Evolutionary conservation across 2,329 filamentous ascomycete species (phyloP).

Genomic region (Bipolaris oryzae): DNA sequence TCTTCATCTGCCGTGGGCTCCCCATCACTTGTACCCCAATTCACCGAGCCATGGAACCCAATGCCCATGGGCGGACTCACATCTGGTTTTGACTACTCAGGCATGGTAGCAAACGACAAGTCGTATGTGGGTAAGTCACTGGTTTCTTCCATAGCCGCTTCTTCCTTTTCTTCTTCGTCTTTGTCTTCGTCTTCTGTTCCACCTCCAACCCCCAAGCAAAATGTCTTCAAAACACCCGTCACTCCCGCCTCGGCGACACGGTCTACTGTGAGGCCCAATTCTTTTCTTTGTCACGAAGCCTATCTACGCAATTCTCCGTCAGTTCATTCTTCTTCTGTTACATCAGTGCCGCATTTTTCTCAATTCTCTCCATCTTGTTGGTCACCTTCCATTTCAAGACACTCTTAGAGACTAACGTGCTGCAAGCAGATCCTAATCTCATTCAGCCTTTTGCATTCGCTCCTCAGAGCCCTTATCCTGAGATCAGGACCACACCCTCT

Average conservation of each 20-base stretch:
- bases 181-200: slow-evolving; percentile 30
- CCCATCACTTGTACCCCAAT: slow-evolving; percentile 64
- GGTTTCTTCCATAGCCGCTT: slow-evolving; percentile 43
- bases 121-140: slow-evolving; percentile 58
- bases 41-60: slow-evolving; percentile 65
- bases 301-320: slow-evolving; percentile 22
- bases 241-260: slow-evolving; percentile 51
- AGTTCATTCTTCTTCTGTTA: slow-evolving; percentile 8
- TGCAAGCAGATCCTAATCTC: slow-evolving; percentile 60
- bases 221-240: slow-evolving; percentile 42
- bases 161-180: slow-evolving; percentile 25
- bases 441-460: slow-evolving; percentile 59
- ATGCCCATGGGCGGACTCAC: slow-evolving; percentile 65
- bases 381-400: slow-evolving; percentile 35
- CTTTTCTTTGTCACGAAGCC: slow-evolving; percentile 38
- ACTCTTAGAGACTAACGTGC: slow-evolving; percentile 20
- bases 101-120: slow-evolving; percentile 55
- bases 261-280: slow-evolving; percentile 28
- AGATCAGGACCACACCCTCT: slow-evolving; percentile 49
- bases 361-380: slow-evolving; percentile 46
- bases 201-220: slow-evolving; percentile 19
- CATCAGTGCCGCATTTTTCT: slow-evolving; percentile 9
- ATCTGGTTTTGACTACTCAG: slow-evolving; percentile 62
- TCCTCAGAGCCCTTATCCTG: slow-evolving; percentile 51
- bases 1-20: slow-evolving; percentile 59